phyloP scores from a whole-genome alignment of 2,329 filamentous ascomycete genomes.

The Clathrospora elynae region DNA sequence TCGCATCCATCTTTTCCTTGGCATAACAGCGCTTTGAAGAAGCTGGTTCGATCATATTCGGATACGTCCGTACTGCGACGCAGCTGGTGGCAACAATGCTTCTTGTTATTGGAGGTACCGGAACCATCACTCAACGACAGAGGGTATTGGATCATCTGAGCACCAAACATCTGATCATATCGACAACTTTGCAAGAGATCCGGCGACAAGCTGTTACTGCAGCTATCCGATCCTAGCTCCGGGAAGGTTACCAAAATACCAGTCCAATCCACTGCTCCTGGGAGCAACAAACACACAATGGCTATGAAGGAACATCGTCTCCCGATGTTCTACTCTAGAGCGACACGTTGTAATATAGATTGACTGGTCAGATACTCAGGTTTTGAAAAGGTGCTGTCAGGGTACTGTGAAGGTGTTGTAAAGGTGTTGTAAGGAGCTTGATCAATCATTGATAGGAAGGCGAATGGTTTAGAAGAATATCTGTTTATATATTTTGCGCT shows the following conservation, averaged over 20 bases:
- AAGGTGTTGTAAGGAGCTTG: no score
- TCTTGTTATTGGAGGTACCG: neutral
- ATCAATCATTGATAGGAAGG: no score
- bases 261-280: no score
- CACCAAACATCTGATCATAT: conserved; percentile 1
- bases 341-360: no score
- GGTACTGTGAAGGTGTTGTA: no score
- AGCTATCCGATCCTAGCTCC: neutral
- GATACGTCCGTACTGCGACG: neutral
- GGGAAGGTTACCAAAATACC: neutral
- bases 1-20: neutral
- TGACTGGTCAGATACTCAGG: no score
- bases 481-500: no score
- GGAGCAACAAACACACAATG: no score
- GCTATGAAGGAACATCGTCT: no score
- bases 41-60: neutral
- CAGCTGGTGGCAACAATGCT: conserved; percentile 1
- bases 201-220: neutral
- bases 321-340: no score
- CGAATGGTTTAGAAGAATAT: no score
- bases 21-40: neutral
- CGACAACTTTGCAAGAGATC: neutral
- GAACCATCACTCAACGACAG: neutral
- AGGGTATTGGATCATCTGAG: neutral
- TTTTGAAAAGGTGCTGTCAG: no score